Percentiles rank a stretch among this genome's conserved stretches.
These are phyloP conservation scores for Porpolomopsis calyptriformis DNA, from an alignment of 768 basidiomycete genomes.

Conservation along the genomic window DNA sequence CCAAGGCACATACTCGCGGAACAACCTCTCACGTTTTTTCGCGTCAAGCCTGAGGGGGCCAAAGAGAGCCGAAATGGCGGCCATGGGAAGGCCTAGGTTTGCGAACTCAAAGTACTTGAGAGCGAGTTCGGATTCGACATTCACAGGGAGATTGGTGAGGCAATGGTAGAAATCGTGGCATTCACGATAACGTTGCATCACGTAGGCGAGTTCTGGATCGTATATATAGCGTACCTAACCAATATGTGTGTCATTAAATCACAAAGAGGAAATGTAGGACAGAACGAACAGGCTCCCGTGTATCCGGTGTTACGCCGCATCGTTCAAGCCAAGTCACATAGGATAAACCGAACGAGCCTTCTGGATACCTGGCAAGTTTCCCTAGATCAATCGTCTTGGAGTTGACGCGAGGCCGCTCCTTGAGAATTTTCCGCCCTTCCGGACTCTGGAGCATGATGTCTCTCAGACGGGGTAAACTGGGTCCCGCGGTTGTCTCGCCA, in stretches of 20 bases:
- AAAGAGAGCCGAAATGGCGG: slow-evolving; percentile 67
- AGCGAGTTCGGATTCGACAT: slow-evolving; percentile 83
- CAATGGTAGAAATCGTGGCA: slow-evolving; percentile 98
- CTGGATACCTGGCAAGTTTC: slow-evolving; percentile 51
- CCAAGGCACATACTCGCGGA: slow-evolving; percentile 86
- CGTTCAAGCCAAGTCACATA: slow-evolving; percentile 86
- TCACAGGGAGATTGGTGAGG: slow-evolving; percentile 78
- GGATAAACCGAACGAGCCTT: slow-evolving; percentile 75
- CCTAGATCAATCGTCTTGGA: slow-evolving; percentile 66
- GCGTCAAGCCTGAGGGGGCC: slow-evolving; percentile 65
- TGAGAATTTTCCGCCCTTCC: slow-evolving; percentile 79
- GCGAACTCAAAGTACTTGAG: slow-evolving; percentile 92
- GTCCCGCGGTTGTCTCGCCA: slow-evolving; percentile 84
- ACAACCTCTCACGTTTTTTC: slow-evolving; percentile 45
- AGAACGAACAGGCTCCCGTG: slow-evolving; percentile 65
- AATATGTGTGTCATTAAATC: background rate
- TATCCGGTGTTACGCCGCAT: slow-evolving; percentile 87
- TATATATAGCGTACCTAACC: slow-evolving; percentile 84
- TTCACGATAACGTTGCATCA: slow-evolving; percentile 96
- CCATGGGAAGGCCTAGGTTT: slow-evolving; percentile 85
- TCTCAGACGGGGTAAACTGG: slow-evolving; percentile 63
- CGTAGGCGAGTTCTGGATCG: slow-evolving; percentile 92
- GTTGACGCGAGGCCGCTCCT: slow-evolving; percentile 74
- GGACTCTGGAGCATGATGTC: slow-evolving; percentile 66
- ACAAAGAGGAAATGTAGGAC: background rate